These are phyloP conservation scores for Pelomyxa schiedti DNA, from an alignment of 78 protist species.

Conservation along the genomic window DNA sequence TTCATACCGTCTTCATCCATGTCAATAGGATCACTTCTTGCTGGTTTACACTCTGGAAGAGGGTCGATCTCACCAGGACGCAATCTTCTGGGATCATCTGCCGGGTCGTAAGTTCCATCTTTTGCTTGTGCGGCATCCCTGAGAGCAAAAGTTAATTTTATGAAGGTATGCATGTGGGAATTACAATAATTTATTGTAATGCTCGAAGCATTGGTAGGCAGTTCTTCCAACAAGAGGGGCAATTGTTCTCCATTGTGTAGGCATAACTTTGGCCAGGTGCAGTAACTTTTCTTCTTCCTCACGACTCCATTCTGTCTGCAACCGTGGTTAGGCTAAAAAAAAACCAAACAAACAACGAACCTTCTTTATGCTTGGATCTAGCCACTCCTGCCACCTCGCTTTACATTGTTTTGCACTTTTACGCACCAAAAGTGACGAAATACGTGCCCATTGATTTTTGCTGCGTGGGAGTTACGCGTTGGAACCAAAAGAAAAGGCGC, in stretches of 20 bases:
- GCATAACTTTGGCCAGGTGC: constrained; percentile 92
- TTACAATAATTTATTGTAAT: constrained; percentile 89
- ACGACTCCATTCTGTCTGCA: constrained; percentile 92
- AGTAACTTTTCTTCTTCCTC: constrained; percentile 99
- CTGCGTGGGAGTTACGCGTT: constrained; percentile 4
- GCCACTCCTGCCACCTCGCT: constrained; percentile 96
- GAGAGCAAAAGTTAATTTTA: background rate
- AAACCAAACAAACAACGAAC: background rate
- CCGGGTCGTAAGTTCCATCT: constrained; percentile 13
- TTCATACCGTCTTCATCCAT: constrained; percentile 90
- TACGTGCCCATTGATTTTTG: constrained; percentile 82
- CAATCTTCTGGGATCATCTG: constrained; percentile 85
- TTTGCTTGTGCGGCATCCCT: background rate
- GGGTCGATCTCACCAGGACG: constrained; percentile 95
- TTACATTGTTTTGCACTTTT: constrained; percentile 98
- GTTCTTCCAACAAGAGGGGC: constrained; percentile 97
- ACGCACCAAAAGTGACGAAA: constrained; percentile 86
- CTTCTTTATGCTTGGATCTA: constrained; percentile 97
- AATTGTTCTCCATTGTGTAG: constrained; percentile 96
- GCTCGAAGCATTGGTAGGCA: constrained; percentile 94
- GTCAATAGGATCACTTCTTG: constrained; percentile 97
- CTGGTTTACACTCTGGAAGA: constrained; percentile 92
- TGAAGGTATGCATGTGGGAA: background rate
- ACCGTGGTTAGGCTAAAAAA: background rate
- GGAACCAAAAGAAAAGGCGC: background rate